These are phyloP conservation scores for Lachancea mirantina DNA, from an alignment of 805 yeast genomes.

Conservation along the genomic window DNA sequence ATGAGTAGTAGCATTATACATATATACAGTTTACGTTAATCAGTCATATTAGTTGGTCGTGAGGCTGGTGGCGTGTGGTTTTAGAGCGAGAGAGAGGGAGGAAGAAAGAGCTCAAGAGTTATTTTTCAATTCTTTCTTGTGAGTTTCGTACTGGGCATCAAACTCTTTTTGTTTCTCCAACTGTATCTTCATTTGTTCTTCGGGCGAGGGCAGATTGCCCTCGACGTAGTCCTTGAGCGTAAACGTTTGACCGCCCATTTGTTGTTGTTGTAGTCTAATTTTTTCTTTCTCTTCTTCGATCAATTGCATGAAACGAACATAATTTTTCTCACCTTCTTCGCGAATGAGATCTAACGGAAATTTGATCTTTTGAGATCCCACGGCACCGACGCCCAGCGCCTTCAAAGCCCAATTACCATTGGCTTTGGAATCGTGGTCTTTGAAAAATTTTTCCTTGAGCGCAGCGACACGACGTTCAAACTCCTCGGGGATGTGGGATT, in stretches of 20 bases:
- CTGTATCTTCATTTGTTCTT: constrained; percentile 45
- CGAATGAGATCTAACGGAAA: constrained; percentile 80
- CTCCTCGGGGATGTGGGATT: constrained; percentile 64
- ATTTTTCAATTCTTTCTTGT: no score
- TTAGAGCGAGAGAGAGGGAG: no score
- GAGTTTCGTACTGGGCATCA: constrained; percentile 28
- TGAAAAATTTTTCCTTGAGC: constrained; percentile 64
- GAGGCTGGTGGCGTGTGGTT: no score
- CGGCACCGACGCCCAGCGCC: constrained; percentile 49
- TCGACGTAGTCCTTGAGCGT: constrained; percentile 80
- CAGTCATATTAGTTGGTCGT: no score
- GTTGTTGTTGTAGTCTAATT: constrained; percentile 60
- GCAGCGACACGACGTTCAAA: constrained; percentile 69
- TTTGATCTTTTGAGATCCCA: constrained; percentile 30
- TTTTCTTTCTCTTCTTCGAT: constrained; percentile 75
- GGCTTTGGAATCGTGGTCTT: constrained; percentile 41
- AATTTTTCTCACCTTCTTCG: constrained; percentile 87
- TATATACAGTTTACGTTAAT: no score
- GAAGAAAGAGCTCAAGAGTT: no score
- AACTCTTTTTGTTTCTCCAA: constrained; percentile 37
- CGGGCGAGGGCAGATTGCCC: constrained; percentile 75
- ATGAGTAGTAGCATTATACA: no score
- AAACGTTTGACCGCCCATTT: constrained; percentile 73
- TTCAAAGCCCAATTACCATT: constrained; percentile 48
- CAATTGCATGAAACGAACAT: constrained; percentile 71